Evolutionary conservation across 768 basidiomycete species (phyloP).

Genomic region (Tylopilus subfusipes): DNA sequence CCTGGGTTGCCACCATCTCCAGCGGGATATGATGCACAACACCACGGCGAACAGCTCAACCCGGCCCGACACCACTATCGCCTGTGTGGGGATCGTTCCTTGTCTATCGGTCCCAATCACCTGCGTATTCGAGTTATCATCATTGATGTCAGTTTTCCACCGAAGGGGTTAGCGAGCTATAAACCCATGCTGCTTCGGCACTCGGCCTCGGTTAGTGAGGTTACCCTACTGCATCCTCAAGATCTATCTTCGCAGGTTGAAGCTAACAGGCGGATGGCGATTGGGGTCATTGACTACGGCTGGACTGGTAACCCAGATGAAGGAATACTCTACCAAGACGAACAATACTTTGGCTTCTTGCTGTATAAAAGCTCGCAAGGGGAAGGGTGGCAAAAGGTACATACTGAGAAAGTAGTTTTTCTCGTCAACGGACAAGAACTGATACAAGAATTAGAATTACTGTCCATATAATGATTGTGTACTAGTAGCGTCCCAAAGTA

Average conservation of each 20-base stretch:
- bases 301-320: constrained; percentile 14
- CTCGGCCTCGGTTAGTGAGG: constrained; percentile 1
- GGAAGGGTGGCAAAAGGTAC: constrained; percentile 8
- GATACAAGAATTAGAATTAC: constrained; percentile 1
- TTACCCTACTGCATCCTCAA: neutral
- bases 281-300: constrained; percentile 21
- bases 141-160: constrained; percentile 6
- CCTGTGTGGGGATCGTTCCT: constrained; percentile 19
- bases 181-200: neutral
- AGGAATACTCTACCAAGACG: constrained; percentile 4
- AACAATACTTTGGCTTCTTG: constrained; percentile 19
- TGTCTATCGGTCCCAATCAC: constrained; percentile 4
- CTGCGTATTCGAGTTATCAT: constrained; percentile 10
- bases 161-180: neutral
- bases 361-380: constrained; percentile 3
- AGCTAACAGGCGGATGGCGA: constrained; percentile 4
- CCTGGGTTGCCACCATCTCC: constrained; percentile 15
- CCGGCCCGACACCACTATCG: constrained; percentile 13
- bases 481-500: neutral
- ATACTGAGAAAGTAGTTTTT: constrained; percentile 18
- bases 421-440: constrained; percentile 9
- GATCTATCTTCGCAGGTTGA: neutral
- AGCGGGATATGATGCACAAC: constrained; percentile 6
- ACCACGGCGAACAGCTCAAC: constrained; percentile 2
- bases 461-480: constrained; percentile 2